phyloP scores from a whole-genome alignment of 2,329 filamentous ascomycete species.

The Scytalidium sp. region DNA sequence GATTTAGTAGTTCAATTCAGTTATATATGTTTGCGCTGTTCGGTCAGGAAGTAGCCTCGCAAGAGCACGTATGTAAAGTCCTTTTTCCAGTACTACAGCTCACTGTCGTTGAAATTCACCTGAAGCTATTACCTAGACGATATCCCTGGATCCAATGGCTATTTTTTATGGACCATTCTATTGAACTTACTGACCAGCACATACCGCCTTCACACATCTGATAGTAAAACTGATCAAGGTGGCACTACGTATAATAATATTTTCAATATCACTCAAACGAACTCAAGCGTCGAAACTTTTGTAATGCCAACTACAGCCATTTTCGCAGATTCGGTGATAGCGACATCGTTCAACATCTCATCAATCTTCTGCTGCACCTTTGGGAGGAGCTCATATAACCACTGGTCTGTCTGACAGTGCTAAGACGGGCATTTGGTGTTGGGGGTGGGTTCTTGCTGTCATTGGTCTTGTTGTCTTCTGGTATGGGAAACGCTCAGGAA shows the following conservation, averaged over 20 bases:
- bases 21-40: no score
- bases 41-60: no score
- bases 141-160: neutral
- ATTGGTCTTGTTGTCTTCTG: neutral
- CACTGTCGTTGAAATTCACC: neutral
- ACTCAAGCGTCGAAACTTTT: neutral
- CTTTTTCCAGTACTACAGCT: neutral
- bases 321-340: neutral
- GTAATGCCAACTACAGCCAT: neutral
- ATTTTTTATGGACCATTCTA: neutral
- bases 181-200: neutral
- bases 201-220: conserved; percentile 5
- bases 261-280: neutral
- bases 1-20: no score
- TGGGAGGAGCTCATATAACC: neutral
- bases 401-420: neutral
- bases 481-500: neutral
- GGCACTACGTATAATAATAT: neutral
- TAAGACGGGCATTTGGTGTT: conserved; percentile 11
- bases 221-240: conserved; percentile 14
- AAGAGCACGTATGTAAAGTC: neutral
- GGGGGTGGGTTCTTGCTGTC: conserved; percentile 15
- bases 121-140: neutral
- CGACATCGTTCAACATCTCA: neutral
- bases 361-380: neutral